phyloP scores from a whole-genome alignment of 1,284 basidiomycete genomes.

The Microbotryum violaceum region DNA sequence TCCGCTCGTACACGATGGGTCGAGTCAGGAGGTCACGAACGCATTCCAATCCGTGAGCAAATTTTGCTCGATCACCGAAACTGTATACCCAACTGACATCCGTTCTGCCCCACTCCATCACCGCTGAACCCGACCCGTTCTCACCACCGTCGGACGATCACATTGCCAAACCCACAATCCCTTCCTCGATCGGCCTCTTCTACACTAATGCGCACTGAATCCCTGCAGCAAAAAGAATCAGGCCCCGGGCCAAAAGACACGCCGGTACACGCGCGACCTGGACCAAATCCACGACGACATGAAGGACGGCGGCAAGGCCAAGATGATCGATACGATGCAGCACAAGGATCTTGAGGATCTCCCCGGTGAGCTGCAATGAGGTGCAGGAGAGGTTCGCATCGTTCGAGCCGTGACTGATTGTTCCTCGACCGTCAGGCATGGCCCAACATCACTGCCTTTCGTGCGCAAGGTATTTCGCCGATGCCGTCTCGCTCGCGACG shows the following conservation, averaged over 20 bases:
- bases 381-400: too few relatives aligned
- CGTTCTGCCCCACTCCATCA: background rate
- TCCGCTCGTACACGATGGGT: slow-evolving; percentile 12
- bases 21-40: slow-evolving; percentile 24
- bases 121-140: background rate
- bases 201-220: fast-evolving
- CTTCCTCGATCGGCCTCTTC: background rate
- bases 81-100: background rate
- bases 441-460: slow-evolving; percentile 26
- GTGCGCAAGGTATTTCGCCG: slow-evolving; percentile 31
- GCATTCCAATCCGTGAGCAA: slow-evolving; percentile 26
- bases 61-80: background rate
- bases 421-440: slow-evolving; percentile 11
- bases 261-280: slow-evolving; percentile 21
- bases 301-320: slow-evolving; percentile 20
- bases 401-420: too few relatives aligned
- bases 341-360: slow-evolving; percentile 24
- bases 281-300: slow-evolving; percentile 32
- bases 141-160: background rate
- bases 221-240: slow-evolving; percentile 30
- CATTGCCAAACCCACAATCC: background rate
- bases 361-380: slow-evolving; percentile 11
- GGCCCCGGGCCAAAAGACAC: slow-evolving; percentile 21
- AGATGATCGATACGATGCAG: slow-evolving; percentile 5
- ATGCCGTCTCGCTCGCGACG: slow-evolving; percentile 19